phyloP scores from a whole-genome alignment of 2,329 filamentous ascomycete species.

The Beauveria asiatica region DNA sequence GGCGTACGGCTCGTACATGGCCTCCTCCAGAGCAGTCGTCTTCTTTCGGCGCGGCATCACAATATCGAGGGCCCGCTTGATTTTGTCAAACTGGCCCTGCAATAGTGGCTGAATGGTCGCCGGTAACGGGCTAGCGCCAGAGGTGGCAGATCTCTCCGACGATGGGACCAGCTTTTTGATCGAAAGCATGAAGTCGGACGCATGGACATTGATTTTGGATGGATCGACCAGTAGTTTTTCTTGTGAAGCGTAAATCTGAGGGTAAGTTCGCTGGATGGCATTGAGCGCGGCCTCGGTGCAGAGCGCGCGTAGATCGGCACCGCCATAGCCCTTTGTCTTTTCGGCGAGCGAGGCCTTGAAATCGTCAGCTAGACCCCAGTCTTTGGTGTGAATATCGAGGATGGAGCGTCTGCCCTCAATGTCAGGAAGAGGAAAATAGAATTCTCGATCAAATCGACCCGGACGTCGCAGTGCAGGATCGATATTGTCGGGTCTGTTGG shows the following conservation, averaged over 20 bases:
- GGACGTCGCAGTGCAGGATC: conserved; percentile 91
- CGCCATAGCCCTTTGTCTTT: conserved; percentile 91
- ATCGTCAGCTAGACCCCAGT: conserved; percentile 71
- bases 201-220: conserved; percentile 72
- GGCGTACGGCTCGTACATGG: conserved; percentile 79
- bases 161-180: conserved; percentile 95
- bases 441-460: conserved; percentile 92
- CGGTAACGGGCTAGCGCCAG: conserved; percentile 73
- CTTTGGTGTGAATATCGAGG: conserved; percentile 88
- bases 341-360: conserved; percentile 83
- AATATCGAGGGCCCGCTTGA: conserved; percentile 62
- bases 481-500: conserved; percentile 91
- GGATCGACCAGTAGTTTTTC: conserved; percentile 87
- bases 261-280: conserved; percentile 88
- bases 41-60: conserved; percentile 79
- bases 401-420: conserved; percentile 73
- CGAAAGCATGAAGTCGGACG: conserved; percentile 95
- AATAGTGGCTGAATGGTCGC: conserved; percentile 75
- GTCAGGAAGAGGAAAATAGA: conserved; percentile 92
- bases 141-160: conserved; percentile 81
- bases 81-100: conserved; percentile 59
- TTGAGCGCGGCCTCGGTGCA: conserved; percentile 96
- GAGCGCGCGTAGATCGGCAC: conserved; percentile 85
- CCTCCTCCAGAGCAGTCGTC: conserved; percentile 84
- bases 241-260: conserved; percentile 87